Conservation (phyloP, 768 basidiomycete species). For the Calocybe indica region DNA sequence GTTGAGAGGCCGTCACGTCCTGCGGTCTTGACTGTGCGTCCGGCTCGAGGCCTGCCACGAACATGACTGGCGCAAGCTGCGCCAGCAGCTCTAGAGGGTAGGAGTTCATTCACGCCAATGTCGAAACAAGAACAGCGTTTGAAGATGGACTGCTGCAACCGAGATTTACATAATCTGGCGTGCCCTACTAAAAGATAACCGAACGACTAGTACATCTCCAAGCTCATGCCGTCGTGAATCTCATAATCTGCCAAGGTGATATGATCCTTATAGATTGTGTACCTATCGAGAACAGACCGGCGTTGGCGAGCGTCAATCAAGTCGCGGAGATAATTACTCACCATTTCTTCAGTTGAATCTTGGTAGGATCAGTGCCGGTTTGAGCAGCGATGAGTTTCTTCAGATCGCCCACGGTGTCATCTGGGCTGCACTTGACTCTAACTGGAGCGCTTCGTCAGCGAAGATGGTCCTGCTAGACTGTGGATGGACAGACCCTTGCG, state of each 20-base stretch:
- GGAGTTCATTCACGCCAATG: slow-evolving; percentile 63
- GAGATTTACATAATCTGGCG: too few species aligned
- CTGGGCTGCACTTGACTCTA: slow-evolving; percentile 90
- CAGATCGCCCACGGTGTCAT: slow-evolving; percentile 95
- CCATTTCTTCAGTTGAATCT: slow-evolving; percentile 98
- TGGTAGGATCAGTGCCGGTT: slow-evolving; percentile 77
- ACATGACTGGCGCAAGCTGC: slow-evolving; percentile 93
- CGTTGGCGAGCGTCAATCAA: background rate
- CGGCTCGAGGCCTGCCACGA: slow-evolving; percentile 78
- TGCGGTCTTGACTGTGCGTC: background rate
- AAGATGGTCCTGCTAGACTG: background rate
- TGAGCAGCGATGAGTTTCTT: slow-evolving; percentile 97
- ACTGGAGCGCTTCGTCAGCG: slow-evolving; percentile 39
- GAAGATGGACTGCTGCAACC: background rate
- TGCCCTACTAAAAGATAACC: too few species aligned
- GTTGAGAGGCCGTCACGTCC: slow-evolving; percentile 14
- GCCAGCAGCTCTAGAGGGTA: slow-evolving; percentile 86
- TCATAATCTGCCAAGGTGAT: slow-evolving; percentile 91
- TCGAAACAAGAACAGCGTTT: background rate
- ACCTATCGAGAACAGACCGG: slow-evolving; percentile 43
- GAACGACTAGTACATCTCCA: slow-evolving; percentile 75
- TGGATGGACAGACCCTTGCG: slow-evolving; percentile 65
- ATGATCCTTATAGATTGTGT: slow-evolving; percentile 94
- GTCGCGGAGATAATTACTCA: slow-evolving; percentile 26
- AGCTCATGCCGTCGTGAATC: slow-evolving; percentile 88